A percentile compares a stretch with the other conserved stretches of the same genome.
These are phyloP conservation scores for Alternaria tenuissima DNA, from an alignment of 2,329 filamentous ascomycete genomes.

Conservation along the genomic window DNA sequence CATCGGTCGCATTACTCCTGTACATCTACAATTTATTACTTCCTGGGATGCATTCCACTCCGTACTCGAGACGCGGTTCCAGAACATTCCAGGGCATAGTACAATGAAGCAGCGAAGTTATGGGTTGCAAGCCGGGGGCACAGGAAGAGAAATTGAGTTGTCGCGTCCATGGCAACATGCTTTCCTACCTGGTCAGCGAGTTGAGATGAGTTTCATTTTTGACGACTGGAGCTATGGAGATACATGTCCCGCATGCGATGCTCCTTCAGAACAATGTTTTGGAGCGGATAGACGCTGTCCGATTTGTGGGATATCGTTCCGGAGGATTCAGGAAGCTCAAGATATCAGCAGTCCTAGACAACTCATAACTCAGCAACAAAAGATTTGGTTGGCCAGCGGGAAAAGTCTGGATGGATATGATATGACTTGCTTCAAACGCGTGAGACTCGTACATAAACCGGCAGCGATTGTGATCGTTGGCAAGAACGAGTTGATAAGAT, in stretches of 20 bases:
- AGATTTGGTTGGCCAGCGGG: no score
- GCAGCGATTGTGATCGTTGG: no score
- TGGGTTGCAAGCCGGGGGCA: neutral
- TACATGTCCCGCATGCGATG: neutral
- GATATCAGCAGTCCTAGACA: no score
- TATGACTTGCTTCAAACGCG: no score
- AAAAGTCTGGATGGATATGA: no score
- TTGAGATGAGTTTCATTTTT: neutral
- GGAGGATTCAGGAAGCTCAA: neutral
- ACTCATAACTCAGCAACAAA: no score
- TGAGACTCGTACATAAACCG: no score
- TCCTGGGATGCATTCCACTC: neutral
- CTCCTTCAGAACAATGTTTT: fast-evolving
- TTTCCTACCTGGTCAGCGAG: neutral
- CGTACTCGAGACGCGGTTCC: neutral
- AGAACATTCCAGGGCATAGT: neutral
- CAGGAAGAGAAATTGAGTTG: neutral
- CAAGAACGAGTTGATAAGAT: no score
- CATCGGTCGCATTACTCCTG: neutral
- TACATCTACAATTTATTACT: neutral
- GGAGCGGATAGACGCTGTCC: neutral
- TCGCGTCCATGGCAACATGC: neutral
- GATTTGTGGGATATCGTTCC: neutral
- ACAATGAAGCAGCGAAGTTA: neutral
- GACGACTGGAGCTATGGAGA: no score